Conservation (phyloP, 208 protist species). For the Acanthamoeba polyphaga region DNA sequence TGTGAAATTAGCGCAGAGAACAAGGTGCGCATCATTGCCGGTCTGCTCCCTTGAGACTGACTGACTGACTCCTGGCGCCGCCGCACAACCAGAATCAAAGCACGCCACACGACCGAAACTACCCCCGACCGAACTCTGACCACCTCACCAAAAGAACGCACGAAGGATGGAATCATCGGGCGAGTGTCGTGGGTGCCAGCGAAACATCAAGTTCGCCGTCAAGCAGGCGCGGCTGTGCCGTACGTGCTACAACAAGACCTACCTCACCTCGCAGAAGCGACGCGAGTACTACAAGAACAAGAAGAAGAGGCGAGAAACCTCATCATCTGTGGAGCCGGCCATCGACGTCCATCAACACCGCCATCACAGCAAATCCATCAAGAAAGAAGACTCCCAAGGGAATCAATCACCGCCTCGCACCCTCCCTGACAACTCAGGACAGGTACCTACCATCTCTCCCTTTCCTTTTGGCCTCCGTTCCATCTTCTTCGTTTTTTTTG, state of each 20-base stretch:
- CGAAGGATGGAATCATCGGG: constrained; percentile 34
- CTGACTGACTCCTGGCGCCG: neutral
- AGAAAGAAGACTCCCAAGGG: neutral
- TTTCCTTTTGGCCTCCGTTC: too few species aligned
- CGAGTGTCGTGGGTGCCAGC: constrained; percentile 29
- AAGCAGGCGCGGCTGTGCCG: constrained; percentile 60
- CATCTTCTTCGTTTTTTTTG: neutral
- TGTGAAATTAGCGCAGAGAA: too few species aligned
- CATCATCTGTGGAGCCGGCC: neutral
- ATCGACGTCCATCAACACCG: neutral
- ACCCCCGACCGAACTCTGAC: neutral
- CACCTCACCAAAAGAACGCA: neutral
- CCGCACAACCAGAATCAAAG: too few species aligned
- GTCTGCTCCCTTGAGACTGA: constrained; percentile 9
- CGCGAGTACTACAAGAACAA: constrained; percentile 71
- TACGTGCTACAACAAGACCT: constrained; percentile 60
- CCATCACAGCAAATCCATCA: neutral
- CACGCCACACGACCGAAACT: neutral
- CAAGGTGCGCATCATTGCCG: neutral
- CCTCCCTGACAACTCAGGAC: neutral
- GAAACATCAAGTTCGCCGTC: constrained; percentile 64
- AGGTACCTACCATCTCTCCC: too few species aligned
- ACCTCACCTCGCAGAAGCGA: constrained; percentile 59
- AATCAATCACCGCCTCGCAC: neutral
- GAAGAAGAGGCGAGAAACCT: constrained; percentile 34